Evolutionary conservation across 2,329 filamentous ascomycete species (phyloP).

Genomic region (Ramularia collo-cygni): DNA sequence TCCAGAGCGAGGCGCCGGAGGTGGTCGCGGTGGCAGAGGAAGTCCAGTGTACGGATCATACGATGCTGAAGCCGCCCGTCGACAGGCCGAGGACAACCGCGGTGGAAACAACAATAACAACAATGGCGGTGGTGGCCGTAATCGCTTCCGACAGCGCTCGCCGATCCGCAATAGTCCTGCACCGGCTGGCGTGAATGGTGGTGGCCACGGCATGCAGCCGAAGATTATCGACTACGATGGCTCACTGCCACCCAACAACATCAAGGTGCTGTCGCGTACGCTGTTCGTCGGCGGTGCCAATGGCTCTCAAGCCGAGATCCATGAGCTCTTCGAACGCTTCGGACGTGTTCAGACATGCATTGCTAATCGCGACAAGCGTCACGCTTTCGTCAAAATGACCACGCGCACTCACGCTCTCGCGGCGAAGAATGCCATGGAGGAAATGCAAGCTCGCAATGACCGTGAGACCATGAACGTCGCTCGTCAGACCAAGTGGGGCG

Average conservation of each 20-base stretch:
- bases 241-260: conserved; percentile 64
- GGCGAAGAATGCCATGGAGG: conserved; percentile 86
- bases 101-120: conserved; percentile 37
- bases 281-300: conserved; percentile 93
- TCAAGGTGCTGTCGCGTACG: conserved; percentile 90
- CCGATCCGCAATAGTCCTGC: conserved; percentile 59
- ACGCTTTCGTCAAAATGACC: conserved; percentile 98
- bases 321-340: conserved; percentile 70
- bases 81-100: conserved; percentile 16
- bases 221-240: conserved; percentile 80
- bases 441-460: conserved; percentile 72
- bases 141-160: conserved; percentile 81
- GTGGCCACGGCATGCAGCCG: conserved; percentile 38
- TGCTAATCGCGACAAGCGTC: conserved; percentile 94
- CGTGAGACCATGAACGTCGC: conserved; percentile 62
- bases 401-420: conserved; percentile 74
- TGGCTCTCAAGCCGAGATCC: conserved; percentile 70
- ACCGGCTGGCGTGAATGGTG: conserved; percentile 34
- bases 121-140: conserved; percentile 46
- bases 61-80: conserved; percentile 40
- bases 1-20: conserved; percentile 56
- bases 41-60: conserved; percentile 67
- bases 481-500: conserved; percentile 84
- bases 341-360: conserved; percentile 95
- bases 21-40: conserved; percentile 47